phyloP scores from a whole-genome alignment of 2,329 filamentous ascomycete genomes.

The Aureobasidium namibiae region DNA sequence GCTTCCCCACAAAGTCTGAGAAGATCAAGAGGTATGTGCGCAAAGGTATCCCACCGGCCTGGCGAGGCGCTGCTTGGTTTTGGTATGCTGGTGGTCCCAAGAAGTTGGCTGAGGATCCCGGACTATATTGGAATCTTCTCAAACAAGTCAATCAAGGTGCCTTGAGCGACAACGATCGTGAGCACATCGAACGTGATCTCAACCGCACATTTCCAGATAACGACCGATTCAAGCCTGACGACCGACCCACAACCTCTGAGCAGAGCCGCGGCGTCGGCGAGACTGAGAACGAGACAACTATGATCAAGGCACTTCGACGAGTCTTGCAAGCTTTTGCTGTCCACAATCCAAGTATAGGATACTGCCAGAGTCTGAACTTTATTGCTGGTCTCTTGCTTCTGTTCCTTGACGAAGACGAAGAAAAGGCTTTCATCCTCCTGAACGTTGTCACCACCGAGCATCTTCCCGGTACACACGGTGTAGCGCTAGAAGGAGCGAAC shows the following conservation, averaged over 20 bases:
- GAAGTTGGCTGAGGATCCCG: constrained; percentile 65
- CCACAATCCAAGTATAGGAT: constrained; percentile 85
- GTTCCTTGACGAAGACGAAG: constrained; percentile 72
- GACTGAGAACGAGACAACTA: constrained; percentile 56
- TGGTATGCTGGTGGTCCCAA: constrained; percentile 86
- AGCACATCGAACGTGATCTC: constrained; percentile 88
- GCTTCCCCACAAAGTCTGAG: constrained; percentile 70
- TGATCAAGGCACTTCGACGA: constrained; percentile 72
- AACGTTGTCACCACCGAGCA: constrained; percentile 86
- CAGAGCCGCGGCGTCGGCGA: constrained; percentile 17
- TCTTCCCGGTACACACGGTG: constrained; percentile 84
- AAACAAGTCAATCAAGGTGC: constrained; percentile 54
- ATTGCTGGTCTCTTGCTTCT: constrained; percentile 81
- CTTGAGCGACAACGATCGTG: constrained; percentile 64
- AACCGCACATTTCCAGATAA: constrained; percentile 95
- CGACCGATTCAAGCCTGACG: constrained; percentile 70
- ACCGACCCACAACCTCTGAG: constrained; percentile 24
- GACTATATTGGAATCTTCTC: constrained; percentile 66
- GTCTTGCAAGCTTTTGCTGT: constrained; percentile 85
- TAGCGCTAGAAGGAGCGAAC: constrained; percentile 83
- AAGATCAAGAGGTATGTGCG: constrained; percentile 86
- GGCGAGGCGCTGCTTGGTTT: constrained; percentile 94
- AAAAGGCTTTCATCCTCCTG: constrained; percentile 86
- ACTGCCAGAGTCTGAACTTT: constrained; percentile 95
- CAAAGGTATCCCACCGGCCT: constrained; percentile 89